These are phyloP conservation scores for Kokia cookei DNA, from an alignment of 441 rosid species.

Conservation along the genomic window DNA sequence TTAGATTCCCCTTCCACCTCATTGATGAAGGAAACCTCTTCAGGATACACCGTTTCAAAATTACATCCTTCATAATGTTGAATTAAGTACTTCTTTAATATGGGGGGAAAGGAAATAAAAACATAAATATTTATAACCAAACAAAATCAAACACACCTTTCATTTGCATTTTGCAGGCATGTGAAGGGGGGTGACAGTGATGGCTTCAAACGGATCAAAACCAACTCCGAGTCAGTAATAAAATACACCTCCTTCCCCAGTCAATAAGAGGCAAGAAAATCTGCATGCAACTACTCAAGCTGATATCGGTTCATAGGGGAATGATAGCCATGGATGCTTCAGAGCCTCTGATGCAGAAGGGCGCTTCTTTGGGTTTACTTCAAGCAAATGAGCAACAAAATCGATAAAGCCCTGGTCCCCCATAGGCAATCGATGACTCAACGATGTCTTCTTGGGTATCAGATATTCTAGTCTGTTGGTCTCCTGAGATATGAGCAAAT, in stretches of 20 bases:
- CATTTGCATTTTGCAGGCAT: slow-evolving; percentile 18
- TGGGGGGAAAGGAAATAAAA: slow-evolving; percentile 5
- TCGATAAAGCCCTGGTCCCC: slow-evolving; percentile 96
- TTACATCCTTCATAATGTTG: slow-evolving; percentile 25
- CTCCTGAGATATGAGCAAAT: slow-evolving; percentile 46
- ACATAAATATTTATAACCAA: slow-evolving; percentile 16
- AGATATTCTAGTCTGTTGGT: slow-evolving; percentile 75
- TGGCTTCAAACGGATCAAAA: not conserved
- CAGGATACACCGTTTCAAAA: slow-evolving; percentile 25
- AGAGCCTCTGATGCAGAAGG: slow-evolving; percentile 89
- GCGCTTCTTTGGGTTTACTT: slow-evolving; percentile 85
- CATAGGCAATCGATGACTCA: slow-evolving; percentile 88
- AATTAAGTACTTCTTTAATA: slow-evolving; percentile 26
- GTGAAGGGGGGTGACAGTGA: slow-evolving; percentile 3
- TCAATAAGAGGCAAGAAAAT: not conserved
- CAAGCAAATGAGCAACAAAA: slow-evolving; percentile 78
- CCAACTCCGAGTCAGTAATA: slow-evolving; percentile 11
- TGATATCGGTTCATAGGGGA: slow-evolving; percentile 90
- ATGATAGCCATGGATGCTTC: slow-evolving; percentile 88
- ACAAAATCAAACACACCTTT: slow-evolving; percentile 31
- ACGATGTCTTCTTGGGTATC: slow-evolving; percentile 84
- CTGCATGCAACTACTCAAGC: slow-evolving; percentile 37
- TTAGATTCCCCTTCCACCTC: slow-evolving; percentile 29
- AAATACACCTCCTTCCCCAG: slow-evolving; percentile 21
- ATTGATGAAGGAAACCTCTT: slow-evolving; percentile 23